Conservation (phyloP, 1,284 basidiomycete species). For the Neolentinus lepideus region DNA sequence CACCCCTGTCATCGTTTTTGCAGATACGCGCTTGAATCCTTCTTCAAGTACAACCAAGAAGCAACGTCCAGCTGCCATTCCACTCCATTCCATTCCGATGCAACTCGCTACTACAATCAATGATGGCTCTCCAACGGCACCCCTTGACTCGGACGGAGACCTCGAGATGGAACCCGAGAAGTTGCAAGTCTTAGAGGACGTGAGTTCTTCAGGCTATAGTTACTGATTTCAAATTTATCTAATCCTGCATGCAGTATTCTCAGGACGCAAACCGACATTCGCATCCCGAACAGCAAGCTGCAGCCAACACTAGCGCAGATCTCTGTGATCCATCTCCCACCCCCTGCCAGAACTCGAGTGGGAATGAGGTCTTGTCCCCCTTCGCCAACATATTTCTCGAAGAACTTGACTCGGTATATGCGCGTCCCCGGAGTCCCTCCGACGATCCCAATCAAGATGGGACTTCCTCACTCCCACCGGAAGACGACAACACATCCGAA, state of each 20-base stretch:
- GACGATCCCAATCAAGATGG: background rate
- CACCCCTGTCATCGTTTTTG: too few species aligned
- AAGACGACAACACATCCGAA: background rate
- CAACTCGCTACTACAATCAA: background rate
- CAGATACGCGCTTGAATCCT: too few species aligned
- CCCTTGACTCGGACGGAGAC: background rate
- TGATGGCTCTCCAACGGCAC: background rate
- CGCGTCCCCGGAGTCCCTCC: background rate
- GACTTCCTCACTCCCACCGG: too few species aligned
- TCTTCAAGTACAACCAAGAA: background rate
- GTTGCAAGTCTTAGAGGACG: background rate
- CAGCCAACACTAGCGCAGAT: background rate
- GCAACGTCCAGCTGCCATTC: background rate
- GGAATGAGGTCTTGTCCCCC: background rate
- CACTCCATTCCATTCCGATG: background rate
- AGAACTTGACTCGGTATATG: background rate
- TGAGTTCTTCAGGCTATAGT: background rate
- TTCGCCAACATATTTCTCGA: background rate
- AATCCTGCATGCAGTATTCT: background rate
- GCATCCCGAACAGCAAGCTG: background rate
- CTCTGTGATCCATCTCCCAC: background rate
- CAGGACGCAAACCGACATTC: background rate
- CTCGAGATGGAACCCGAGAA: background rate
- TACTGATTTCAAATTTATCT: background rate
- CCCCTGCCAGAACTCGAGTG: background rate